Evolutionary conservation across 2,329 filamentous ascomycete genomes (phyloP), one percentile per base, ranked within the genome.

Genomic region (Drechslerella coelobrocha): DNA sequence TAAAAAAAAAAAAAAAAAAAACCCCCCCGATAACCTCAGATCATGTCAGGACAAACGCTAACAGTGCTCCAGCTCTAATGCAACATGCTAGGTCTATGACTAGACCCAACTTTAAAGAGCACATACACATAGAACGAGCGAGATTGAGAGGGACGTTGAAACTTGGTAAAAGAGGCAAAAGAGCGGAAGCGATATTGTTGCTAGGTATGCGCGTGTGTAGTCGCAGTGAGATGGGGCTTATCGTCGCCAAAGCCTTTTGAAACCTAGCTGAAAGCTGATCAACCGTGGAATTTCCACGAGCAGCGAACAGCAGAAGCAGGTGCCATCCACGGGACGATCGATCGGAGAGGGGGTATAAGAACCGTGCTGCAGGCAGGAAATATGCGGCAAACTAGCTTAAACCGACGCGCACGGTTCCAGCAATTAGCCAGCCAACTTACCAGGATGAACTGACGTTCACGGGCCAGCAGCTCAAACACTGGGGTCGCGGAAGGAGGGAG

Each of bases 391-490:
- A 60, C 21, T 31, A 43, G 37, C 63, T 61, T 47, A 43, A 69
- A 69, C 52, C 31, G 51, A 61, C 63, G 56, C 63, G 56, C 52
- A 56, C 51, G 37, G 29, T 41, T 53, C 55, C 56, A 51, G 50
- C 17, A 48, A 26, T 48, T 19, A 9, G 17, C 12, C 43, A 14
- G 66, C 47, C 59, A 62, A 19, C 14, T 71, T 52, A 71, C 66
- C 66, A 24, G 53, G 31, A 43, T 52, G 66, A 71, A 71, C 63
- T 59, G 66, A 63, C 66, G 66, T 71, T 71, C 66, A 63, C 66
- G 59, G 59, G 61, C 47, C 66, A 71, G 66, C 59, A 63, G 53
- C 41, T 71, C 53, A 53, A 37, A 45, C 41, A 45, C 59, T 57
- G 59, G 26, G 57, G 39, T 53, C 53, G 52, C 41, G 8, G 39